phyloP scores from a whole-genome alignment of 2,329 filamentous ascomycete genomes.

The Venturiaceae sp. region DNA sequence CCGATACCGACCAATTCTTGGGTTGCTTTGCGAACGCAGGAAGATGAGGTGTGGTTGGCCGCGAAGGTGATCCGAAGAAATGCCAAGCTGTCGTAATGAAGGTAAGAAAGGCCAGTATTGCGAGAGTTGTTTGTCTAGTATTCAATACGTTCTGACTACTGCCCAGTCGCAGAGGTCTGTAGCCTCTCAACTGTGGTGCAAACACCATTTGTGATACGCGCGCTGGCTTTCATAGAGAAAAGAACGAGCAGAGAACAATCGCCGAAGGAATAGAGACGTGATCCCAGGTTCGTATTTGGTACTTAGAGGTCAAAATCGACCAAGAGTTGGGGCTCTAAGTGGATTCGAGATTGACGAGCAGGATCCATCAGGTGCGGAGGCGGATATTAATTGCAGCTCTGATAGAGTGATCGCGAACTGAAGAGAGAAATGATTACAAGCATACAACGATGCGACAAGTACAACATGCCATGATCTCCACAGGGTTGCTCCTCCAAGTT shows the following conservation, averaged over 20 bases:
- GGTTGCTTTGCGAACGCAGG: constrained; percentile 1
- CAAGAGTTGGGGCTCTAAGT: neutral
- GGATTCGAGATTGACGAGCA: neutral
- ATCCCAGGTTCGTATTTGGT: no score
- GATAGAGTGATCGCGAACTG: no score
- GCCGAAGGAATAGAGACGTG: no score
- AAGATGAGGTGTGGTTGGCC: neutral
- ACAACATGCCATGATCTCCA: no score
- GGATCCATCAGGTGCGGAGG: neutral
- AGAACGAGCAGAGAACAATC: neutral
- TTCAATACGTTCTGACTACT: neutral
- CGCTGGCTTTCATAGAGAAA: neutral
- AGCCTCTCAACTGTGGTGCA: constrained; percentile 6
- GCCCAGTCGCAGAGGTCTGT: constrained; percentile 6
- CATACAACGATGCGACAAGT: no score
- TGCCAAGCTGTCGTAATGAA: neutral
- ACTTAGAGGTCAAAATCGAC: neutral
- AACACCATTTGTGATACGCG: constrained; percentile 2
- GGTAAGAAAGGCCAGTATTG: neutral
- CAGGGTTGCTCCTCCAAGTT: no score
- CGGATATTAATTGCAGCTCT: neutral
- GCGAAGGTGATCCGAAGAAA: neutral
- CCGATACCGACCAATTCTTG: constrained; percentile 35
- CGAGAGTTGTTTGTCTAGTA: neutral
- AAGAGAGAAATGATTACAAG: no score